phyloP scores from a whole-genome alignment of 2,329 filamentous ascomycete species.

The Xylaria sp. region DNA sequence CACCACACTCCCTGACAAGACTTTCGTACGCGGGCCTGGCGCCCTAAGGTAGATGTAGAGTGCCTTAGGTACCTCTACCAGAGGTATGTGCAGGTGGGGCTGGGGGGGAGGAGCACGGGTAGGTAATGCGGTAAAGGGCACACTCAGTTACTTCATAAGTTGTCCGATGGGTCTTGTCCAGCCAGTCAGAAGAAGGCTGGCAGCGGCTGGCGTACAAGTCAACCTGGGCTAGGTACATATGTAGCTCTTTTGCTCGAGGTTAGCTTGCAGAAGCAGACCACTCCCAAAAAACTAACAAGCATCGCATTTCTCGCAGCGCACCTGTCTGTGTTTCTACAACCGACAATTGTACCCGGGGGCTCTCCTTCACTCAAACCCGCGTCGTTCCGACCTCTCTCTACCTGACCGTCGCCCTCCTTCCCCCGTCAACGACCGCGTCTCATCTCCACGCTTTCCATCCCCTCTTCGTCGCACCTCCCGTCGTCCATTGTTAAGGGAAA shows the following conservation, averaged over 20 bases:
- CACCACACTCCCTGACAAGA: too few species aligned
- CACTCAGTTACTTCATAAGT: neutral
- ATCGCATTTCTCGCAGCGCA: conserved; percentile 32
- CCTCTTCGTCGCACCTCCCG: neutral
- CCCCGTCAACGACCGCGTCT: conserved; percentile 17
- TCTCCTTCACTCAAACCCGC: conserved; percentile 27
- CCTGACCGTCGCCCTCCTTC: conserved; percentile 25
- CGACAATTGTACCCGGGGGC: conserved; percentile 35
- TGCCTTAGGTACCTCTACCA: too few species aligned
- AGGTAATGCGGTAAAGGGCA: neutral
- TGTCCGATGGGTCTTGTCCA: neutral
- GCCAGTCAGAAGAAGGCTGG: conserved; percentile 16
- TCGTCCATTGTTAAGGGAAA: conserved; percentile 13
- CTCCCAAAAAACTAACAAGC: conserved; percentile 37
- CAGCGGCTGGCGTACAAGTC: conserved; percentile 26
- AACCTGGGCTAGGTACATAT: conserved; percentile 12
- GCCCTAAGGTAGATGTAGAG: too few species aligned
- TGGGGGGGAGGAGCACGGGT: neutral
- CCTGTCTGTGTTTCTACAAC: conserved; percentile 36
- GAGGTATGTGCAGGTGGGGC: neutral
- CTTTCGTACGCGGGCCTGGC: too few species aligned
- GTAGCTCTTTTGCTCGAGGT: conserved; percentile 15
- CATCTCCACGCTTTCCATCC: conserved; percentile 2
- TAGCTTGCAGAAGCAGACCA: conserved; percentile 24
- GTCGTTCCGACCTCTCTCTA: conserved; percentile 35